Conservation (phyloP, 2,329 filamentous ascomycete genomes). For the Chrysoporthe cubensis region DNA sequence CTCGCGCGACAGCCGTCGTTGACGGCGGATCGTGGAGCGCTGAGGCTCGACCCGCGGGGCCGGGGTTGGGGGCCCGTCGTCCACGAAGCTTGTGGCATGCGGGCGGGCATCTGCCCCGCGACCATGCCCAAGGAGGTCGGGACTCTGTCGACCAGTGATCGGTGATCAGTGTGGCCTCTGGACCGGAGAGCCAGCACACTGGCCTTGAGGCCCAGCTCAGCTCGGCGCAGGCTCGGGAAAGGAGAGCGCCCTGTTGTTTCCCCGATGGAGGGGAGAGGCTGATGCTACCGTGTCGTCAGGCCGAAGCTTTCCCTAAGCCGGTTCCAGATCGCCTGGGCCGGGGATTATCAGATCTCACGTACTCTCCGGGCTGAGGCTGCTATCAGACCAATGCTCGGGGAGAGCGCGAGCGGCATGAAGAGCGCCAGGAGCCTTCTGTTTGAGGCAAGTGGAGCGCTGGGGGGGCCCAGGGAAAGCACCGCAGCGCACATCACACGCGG, state of each 20-base stretch:
- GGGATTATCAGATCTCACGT: conserved; percentile 1
- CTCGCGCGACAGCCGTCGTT: neutral
- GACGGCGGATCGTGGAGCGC: conserved; percentile 2
- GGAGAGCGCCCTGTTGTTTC: neutral
- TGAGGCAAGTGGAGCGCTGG: conserved; percentile 21
- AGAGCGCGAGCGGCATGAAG: conserved; percentile 12
- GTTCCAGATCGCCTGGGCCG: conserved; percentile 17
- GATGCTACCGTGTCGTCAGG: neutral
- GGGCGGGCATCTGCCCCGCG: too few relatives aligned
- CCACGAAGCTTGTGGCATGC: too few relatives aligned
- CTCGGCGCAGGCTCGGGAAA: neutral
- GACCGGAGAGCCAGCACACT: too few relatives aligned
- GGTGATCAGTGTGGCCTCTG: too few relatives aligned
- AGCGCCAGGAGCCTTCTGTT: conserved; percentile 9
- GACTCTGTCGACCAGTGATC: too few relatives aligned
- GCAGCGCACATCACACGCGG: conserved; percentile 27
- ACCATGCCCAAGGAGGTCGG: too few relatives aligned
- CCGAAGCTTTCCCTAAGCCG: conserved; percentile 23
- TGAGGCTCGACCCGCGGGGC: conserved; percentile 10
- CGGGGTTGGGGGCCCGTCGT: neutral
- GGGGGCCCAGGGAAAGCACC: neutral
- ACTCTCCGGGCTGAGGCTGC: neutral
- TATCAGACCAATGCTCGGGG: neutral
- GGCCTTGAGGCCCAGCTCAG: neutral
- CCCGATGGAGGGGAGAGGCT: neutral